phyloP scores from a whole-genome alignment of 495 filamentous ascomycete species.

The Cryomyces minteri region DNA sequence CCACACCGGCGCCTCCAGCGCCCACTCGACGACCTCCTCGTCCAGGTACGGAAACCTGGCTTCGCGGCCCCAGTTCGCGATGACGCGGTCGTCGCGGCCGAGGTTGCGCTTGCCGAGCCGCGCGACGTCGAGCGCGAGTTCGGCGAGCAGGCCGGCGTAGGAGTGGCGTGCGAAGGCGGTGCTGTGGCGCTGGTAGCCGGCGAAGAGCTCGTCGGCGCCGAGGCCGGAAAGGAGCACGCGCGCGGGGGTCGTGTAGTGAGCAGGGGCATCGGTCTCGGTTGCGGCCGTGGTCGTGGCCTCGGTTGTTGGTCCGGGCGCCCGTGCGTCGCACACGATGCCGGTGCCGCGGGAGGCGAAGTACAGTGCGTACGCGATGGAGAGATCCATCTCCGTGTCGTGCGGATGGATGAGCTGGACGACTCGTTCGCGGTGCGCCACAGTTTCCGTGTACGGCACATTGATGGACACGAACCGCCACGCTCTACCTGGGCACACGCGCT shows the following conservation, averaged over 20 bases:
- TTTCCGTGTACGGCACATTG: slow-evolving; percentile 67
- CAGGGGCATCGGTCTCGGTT: not conserved
- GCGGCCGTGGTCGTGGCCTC: slow-evolving; percentile 5
- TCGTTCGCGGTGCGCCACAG: slow-evolving; percentile 42
- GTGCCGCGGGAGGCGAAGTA: slow-evolving; percentile 81
- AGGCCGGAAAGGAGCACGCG: slow-evolving; percentile 82
- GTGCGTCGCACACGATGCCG: slow-evolving; percentile 27
- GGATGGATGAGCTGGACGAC: slow-evolving; percentile 69
- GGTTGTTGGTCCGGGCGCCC: not conserved
- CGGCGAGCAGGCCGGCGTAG: slow-evolving; percentile 53
- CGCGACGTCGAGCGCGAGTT: slow-evolving; percentile 72
- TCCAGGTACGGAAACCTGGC: slow-evolving; percentile 85
- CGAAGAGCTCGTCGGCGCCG: slow-evolving; percentile 92
- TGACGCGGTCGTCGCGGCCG: slow-evolving; percentile 81
- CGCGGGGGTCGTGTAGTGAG: slow-evolving; percentile 46
- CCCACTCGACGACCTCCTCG: slow-evolving; percentile 69
- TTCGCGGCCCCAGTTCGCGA: slow-evolving; percentile 80
- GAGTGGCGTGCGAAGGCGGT: slow-evolving; percentile 50
- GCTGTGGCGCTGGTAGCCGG: slow-evolving; percentile 74
- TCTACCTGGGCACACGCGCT: slow-evolving; percentile 48
- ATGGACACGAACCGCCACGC: slow-evolving; percentile 73
- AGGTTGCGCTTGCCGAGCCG: slow-evolving; percentile 85
- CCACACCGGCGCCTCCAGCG: slow-evolving; percentile 51
- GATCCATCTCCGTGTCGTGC: slow-evolving; percentile 96
- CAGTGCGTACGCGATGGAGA: slow-evolving; percentile 83